Base-by-base conservation (phyloP, 805 yeast species). In the Metschnikowia matae region DNA sequence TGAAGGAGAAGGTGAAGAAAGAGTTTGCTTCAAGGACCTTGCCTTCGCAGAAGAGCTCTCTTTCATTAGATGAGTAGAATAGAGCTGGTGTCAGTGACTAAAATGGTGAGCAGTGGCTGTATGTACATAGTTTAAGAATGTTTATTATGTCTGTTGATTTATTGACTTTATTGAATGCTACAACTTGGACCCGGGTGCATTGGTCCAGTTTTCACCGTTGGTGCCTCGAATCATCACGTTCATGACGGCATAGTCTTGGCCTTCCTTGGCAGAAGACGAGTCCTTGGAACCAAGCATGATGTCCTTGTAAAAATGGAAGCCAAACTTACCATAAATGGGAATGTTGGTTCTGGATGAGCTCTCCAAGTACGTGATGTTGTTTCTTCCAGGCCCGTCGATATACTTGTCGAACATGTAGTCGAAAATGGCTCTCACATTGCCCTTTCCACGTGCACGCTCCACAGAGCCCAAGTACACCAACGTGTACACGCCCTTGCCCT, bases 41-140 rank as follows among this genome's bases (percentile, higher is more conserved):
- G 55, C 90, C 94, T 39, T 83, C 89, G 48, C 81, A 80, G 53
- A 79, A 72, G 62, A 69, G 75, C 63, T 61, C 57, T 13, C 69
- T 74, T 48, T 70, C 75, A 17, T 64, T 73, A 54, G 77, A 74
- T 49, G 77, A 73, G 60, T 73, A 63, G 11, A 26, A 11, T 1
- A 26, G 29, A 26, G 29, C 11, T 26, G 10, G 29, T 8, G 29
- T 8, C 10, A 3, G 29, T 26, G 29, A 26, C 29, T 26, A 8
- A 26, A 26, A 26, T 11, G 29, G 11, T 26, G 4, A 26, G 29
- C 29, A 8, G 29, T 26, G 13, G 29, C 29, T 26, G 29, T 26
- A 45, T 39, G 54, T 46, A 45, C 33, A 50, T 55, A 44, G 36
- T 38, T 20, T n/a, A 11, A 36, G 13, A 35, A 18, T 3, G 23